phyloP scores from a whole-genome alignment of 257 asterid genomes.

The Cordia subcordata region DNA sequence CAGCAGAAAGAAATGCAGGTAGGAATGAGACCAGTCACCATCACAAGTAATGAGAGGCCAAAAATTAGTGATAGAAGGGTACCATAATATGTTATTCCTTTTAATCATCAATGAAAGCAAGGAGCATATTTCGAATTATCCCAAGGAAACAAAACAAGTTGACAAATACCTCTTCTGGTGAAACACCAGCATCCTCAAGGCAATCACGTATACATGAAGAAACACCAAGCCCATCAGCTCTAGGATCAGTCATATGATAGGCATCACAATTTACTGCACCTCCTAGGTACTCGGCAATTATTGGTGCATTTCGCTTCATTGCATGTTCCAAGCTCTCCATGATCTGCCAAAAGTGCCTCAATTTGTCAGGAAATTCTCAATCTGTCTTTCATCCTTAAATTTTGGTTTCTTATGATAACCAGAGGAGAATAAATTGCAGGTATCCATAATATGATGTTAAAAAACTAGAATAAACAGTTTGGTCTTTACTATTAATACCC shows the following conservation, averaged over 20 bases:
- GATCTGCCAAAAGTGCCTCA: constrained; percentile 9
- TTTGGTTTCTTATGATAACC: too few species aligned
- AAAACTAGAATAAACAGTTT: neutral
- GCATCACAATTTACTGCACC: constrained; percentile 40
- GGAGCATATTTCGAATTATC: neutral
- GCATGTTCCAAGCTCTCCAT: constrained; percentile 45
- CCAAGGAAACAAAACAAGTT: neutral
- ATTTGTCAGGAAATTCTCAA: neutral
- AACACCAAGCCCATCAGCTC: constrained; percentile 42
- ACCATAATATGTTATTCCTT: neutral
- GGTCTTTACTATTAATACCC: neutral
- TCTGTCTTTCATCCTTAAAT: neutral
- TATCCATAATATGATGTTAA: neutral
- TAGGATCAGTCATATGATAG: constrained; percentile 46
- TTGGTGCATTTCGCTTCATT: constrained; percentile 34
- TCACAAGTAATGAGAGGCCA: too few species aligned
- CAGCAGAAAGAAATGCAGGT: too few species aligned
- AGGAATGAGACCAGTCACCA: too few species aligned
- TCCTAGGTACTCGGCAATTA: constrained; percentile 36
- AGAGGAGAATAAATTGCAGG: too few species aligned
- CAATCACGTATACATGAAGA: constrained; percentile 39
- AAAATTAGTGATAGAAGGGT: too few species aligned
- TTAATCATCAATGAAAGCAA: neutral
- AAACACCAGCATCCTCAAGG: constrained; percentile 37
- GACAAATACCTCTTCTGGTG: constrained; percentile 63